These are phyloP conservation scores for Calamus simplicifolius DNA, from an alignment of 176 grass and related monocot genomes.

Conservation along the genomic window DNA sequence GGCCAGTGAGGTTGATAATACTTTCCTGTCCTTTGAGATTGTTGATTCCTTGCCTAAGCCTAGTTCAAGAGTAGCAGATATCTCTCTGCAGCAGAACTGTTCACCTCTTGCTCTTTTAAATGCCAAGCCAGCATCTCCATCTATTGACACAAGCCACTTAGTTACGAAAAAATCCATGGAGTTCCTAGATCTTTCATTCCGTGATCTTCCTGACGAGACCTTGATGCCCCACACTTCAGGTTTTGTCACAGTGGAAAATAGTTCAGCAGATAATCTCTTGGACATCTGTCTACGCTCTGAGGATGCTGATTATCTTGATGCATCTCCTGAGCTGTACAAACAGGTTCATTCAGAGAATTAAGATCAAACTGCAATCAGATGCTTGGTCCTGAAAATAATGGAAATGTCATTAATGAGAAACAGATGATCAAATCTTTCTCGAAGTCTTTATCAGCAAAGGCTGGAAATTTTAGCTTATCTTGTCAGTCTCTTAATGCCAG, in stretches of 20 bases:
- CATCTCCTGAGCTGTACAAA: constrained; percentile 22
- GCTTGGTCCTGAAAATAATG: constrained; percentile 14
- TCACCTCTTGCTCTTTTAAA: constrained; percentile 11
- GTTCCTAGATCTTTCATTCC: constrained; percentile 44
- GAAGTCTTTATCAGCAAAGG: constrained; percentile 63
- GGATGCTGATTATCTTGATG: constrained; percentile 9
- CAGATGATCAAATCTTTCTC: constrained; percentile 42
- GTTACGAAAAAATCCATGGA: constrained; percentile 33
- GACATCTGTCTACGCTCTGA: constrained; percentile 41
- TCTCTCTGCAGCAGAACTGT: constrained; percentile 6
- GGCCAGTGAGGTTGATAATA: constrained; percentile 8
- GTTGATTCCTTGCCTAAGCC: constrained; percentile 31
- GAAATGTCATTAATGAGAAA: constrained; percentile 6
- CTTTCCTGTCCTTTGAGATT: constrained; percentile 59
- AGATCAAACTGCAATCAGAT: constrained; percentile 15
- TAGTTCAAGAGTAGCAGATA: constrained; percentile 33
- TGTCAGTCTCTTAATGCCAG: constrained; percentile 16
- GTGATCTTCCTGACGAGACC: constrained; percentile 39
- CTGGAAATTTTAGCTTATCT: constrained; percentile 31
- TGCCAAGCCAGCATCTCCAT: constrained; percentile 21
- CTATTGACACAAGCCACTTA: constrained; percentile 19
- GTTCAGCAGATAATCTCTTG: constrained; percentile 20
- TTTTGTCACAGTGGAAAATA: constrained; percentile 38
- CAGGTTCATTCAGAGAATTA: constrained; percentile 9
- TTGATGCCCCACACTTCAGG: constrained; percentile 32